A percentile compares a stretch with the other conserved stretches of the same genome.
Evolutionary conservation across 192 early-diverging fungal species (phyloP).

Genomic region (Chytriomyces confervae): DNA sequence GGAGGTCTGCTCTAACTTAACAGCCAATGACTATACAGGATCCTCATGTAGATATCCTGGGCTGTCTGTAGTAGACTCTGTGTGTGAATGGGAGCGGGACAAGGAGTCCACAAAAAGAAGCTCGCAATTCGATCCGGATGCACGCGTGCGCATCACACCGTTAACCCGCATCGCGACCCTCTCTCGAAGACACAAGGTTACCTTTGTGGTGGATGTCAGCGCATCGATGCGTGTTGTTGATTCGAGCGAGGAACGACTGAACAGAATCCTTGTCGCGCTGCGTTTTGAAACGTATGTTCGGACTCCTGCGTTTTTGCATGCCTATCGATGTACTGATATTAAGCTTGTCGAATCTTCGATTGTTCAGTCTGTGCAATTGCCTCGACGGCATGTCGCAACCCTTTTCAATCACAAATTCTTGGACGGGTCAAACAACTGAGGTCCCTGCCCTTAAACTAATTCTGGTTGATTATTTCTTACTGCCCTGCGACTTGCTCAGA

Average conservation of each 20-base stretch:
- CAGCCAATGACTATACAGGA: no score
- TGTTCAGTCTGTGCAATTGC: conserved; percentile 51
- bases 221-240: conserved; percentile 68
- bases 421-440: conserved; percentile 21
- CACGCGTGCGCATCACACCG: conserved; percentile 59
- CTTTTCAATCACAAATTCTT: conserved; percentile 46
- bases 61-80: conserved; percentile 1
- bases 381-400: conserved; percentile 54
- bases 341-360: not conserved
- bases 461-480: not conserved
- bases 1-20: not conserved
- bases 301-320: not conserved
- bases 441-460: conserved; percentile 11
- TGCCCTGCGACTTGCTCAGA: not conserved
- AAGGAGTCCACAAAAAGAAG: no score
- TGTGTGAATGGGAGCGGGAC: conserved; percentile 22
- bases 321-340: not conserved
- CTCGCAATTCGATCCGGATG: no score
- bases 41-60: conserved; percentile 26
- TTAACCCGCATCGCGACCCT: conserved; percentile 66
- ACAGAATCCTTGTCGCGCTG: conserved; percentile 43
- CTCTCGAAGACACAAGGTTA: conserved; percentile 63
- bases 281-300: conserved; percentile 56
- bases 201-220: conserved; percentile 73
- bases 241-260: conserved; percentile 36